Evolutionary conservation across 176 grass and related monocot genomes (phyloP), one percentile per base, ranked within the genome.

Genomic region (Alloteropsis semialata): DNA sequence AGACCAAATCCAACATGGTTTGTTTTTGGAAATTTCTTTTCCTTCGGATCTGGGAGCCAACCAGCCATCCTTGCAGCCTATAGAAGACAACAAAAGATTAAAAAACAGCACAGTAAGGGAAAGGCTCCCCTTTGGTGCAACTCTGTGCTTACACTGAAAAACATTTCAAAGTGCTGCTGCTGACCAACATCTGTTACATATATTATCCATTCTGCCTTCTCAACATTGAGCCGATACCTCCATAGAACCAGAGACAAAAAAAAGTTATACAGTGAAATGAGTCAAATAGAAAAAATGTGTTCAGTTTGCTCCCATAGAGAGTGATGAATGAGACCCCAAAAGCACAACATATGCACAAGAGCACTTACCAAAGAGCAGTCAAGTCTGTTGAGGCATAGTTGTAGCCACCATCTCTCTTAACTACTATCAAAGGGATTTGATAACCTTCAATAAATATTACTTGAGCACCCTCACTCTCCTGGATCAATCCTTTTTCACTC

Each of bases 161-260:
- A 72, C 96, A 96, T 99, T 59, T 99, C 86, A 45, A 98, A 98
- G 59, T 99, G 96, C 44, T 99, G 96, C 69, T 93, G 91, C 69
- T 99, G 96, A 60, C 96, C 96, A 80, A 99, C 91, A 81, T 99
- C 96, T 76, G 96, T 96, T 72, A 99, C 50, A 84, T 99, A 96
- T 39, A 99, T 96, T 58, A 99, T 99, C 96, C 96, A 99, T 51
- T 99, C 82, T 77, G 93, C 96, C 79, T 99, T 81, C 77, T 99
- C 96, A 21, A 80, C 80, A 70, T 93, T 91, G 69, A 99, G 85
- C 24, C 93, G 82, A 62, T 99, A 96, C 89, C 96, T 99, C 61
- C 65, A 86, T 77, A 77, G 69, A 81, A 60, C 45, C 3, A 70
- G 6, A 76, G 53, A 67, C 42, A 73, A 67, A 21, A 92, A 82